These are phyloP conservation scores for Pilasporangium apinafurcum DNA, from an alignment of 352 stramenopile genomes.

Conservation along the genomic window DNA sequence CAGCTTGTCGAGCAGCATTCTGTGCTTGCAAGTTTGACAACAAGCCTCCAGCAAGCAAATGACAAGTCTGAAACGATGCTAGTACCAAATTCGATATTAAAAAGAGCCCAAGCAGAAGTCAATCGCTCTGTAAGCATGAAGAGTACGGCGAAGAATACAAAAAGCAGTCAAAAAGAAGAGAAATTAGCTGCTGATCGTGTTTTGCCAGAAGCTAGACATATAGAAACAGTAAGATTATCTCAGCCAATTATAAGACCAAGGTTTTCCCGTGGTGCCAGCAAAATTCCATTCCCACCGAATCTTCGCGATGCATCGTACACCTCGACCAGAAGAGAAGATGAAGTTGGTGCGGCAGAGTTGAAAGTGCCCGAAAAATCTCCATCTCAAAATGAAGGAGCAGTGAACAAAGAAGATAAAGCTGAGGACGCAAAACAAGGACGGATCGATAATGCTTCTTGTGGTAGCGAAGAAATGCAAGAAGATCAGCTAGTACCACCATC, in stretches of 20 bases:
- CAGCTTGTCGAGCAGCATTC: conserved; percentile 38
- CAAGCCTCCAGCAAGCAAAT: background rate
- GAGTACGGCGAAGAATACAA: background rate
- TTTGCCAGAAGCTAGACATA: no score
- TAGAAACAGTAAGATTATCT: background rate
- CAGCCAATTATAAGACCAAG: conserved; percentile 8
- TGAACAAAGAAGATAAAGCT: background rate
- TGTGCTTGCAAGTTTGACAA: conserved; percentile 23
- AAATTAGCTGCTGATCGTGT: background rate
- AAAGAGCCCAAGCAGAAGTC: background rate
- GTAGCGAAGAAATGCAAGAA: no score
- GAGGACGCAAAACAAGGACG: background rate
- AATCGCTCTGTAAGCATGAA: background rate
- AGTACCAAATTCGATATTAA: conserved; percentile 2
- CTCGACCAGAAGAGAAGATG: background rate
- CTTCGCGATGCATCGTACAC: background rate
- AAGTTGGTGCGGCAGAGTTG: background rate
- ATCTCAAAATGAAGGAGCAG: background rate
- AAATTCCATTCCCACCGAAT: conserved; percentile 21
- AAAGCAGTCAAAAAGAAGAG: background rate
- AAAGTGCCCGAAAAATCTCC: background rate
- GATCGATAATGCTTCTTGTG: no score
- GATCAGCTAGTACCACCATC: no score
- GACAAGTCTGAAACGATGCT: background rate
- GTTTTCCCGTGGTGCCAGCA: conserved; percentile 15